Evolutionary conservation across 345 rosid genomes (phyloP), one percentile per base, ranked within the genome.

Genomic region (Chamaenerion angustifolium): DNA sequence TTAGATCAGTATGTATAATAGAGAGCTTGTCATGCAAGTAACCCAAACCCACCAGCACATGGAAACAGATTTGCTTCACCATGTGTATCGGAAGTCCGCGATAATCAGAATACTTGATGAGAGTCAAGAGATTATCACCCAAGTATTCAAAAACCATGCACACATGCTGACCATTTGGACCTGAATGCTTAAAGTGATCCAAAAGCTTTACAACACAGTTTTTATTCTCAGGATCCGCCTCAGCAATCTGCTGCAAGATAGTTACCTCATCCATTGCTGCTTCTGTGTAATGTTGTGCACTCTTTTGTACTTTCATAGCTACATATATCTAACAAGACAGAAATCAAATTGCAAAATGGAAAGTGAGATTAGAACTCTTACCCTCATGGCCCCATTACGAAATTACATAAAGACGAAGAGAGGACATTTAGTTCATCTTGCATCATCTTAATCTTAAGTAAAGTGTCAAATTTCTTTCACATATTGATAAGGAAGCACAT

Each of bases 231-330:
- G 60, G 68, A 57, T 82, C 85, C 42, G 82, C 85, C 8, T 76
- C 77, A 0, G 85, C 85, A 40, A 78, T 68, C 68, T 78, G 85
- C 65, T 82, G 78, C 70, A 78, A 66, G 67, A 82, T 78, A 21
- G 75, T 74, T 62, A 82, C 79, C 78, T 82, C 90, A 56, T 79
- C 90, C 86, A 82, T 74, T 23, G 90, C 86, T 6, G 90, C 81
- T 61, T 82, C 83, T 12, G 83, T 76, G 43, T 82, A 82, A 57
- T 82, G 90, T 52, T 82, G 86, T 46, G 85, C 85, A 64, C 83
- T 76, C 64, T 82, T 82, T 65, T 82, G 85, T 21, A 82, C 77
- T 59, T 82, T 79, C 50, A 82, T 53, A 45, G 90, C 86, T 12
- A 79, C 83, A 68, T 68, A 82, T 40, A 13, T 59, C 90, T 82